phyloP scores from a whole-genome alignment of 2,329 filamentous ascomycete species.

The Zymoseptoria passerinii region DNA sequence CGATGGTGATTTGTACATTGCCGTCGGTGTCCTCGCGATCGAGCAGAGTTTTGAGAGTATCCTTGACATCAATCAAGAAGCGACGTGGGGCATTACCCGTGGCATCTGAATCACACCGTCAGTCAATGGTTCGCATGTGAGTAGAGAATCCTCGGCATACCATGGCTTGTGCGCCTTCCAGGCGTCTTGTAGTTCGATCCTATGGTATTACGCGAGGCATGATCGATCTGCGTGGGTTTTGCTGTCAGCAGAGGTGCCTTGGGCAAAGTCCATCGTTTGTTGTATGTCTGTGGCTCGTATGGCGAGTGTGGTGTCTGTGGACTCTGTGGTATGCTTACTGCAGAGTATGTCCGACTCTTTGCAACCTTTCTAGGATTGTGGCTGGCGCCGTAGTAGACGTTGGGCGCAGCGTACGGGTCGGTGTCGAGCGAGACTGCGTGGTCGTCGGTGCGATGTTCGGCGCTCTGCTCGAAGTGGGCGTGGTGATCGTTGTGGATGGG shows the following conservation, averaged over 20 bases:
- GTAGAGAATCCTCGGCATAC: conserved; percentile 11
- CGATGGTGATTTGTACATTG: conserved; percentile 96
- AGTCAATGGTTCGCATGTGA: not conserved
- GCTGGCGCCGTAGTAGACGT: conserved; percentile 52
- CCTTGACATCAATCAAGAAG: conserved; percentile 80
- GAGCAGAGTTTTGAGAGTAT: conserved; percentile 69
- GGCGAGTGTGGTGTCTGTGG: conserved; percentile 2
- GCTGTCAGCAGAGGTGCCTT: conserved; percentile 4
- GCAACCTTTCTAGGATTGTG: conserved; percentile 40
- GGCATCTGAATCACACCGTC: conserved; percentile 53
- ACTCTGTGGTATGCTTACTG: conserved; percentile 35
- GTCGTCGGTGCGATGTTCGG: conserved; percentile 4
- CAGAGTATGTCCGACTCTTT: conserved; percentile 47
- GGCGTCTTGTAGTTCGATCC: conserved; percentile 16
- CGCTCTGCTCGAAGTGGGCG: not conserved
- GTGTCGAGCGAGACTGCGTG: conserved; percentile 27
- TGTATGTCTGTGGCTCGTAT: conserved; percentile 3
- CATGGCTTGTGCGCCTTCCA: conserved; percentile 26
- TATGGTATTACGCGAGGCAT: conserved; percentile 9
- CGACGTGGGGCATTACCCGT: conserved; percentile 59
- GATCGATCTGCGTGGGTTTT: conserved; percentile 17
- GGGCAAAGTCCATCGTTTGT: conserved; percentile 3
- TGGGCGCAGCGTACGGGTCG: conserved; percentile 51
- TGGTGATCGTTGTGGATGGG: conserved; percentile 5
- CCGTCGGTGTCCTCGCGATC: conserved; percentile 85